phyloP scores from a whole-genome alignment of 2,329 filamentous ascomycete genomes.

The Aspergillus uvarum region DNA sequence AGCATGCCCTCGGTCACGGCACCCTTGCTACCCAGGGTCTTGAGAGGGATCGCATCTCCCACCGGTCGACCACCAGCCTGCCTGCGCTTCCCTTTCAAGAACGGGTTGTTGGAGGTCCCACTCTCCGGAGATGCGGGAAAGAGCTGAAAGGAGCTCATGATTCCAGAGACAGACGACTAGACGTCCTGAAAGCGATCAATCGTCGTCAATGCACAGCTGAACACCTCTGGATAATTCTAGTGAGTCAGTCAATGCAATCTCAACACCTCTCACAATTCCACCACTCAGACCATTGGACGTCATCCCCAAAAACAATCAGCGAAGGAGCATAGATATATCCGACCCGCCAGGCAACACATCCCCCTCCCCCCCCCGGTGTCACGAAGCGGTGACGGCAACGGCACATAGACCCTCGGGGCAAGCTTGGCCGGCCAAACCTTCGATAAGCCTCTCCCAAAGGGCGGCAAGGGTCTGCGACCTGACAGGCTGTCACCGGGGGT shows the following conservation, averaged over 20 bases:
- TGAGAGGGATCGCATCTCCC: conserved; percentile 28
- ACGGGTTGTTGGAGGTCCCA: conserved; percentile 35
- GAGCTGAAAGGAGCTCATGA: conserved; percentile 42
- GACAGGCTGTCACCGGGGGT: conserved; percentile 21
- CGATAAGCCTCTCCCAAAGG: not conserved
- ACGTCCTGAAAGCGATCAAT: too few species aligned
- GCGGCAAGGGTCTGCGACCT: conserved; percentile 25
- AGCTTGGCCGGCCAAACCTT: not conserved
- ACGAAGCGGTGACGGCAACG: not conserved
- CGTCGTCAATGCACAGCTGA: too few species aligned
- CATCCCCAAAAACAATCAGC: not conserved
- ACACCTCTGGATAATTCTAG: too few species aligned
- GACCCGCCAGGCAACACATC: not conserved
- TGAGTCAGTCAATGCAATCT: too few species aligned
- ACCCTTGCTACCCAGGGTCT: conserved; percentile 32
- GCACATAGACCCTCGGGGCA: too few species aligned
- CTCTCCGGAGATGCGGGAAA: conserved; percentile 38
- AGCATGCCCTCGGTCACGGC: conserved; percentile 38
- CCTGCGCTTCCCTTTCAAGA: conserved; percentile 31
- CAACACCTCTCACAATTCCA: too few species aligned
- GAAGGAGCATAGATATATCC: not conserved
- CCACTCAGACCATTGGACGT: not conserved
- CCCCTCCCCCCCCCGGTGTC: not conserved
- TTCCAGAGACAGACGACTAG: too few species aligned
- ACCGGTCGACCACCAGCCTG: conserved; percentile 19